Evolutionary conservation across 306 rosid genomes (phyloP), one percentile per base, ranked within the genome.

Genomic region (Ceratonia siliqua): DNA sequence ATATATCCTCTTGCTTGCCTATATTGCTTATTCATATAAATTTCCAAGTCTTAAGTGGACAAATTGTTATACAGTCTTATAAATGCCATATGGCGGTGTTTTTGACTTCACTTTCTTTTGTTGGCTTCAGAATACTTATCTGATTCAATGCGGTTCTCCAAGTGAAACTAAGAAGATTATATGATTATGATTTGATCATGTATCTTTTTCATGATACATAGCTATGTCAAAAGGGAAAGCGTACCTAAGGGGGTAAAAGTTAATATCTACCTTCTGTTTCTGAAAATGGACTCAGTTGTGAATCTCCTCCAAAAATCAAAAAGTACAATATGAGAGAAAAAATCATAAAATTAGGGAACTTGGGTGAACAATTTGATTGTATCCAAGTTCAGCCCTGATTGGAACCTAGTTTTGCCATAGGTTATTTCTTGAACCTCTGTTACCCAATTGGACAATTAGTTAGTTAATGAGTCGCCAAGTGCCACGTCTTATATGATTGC

Each of bases 111-210:
- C 17, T 21, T 35, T 46, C 38, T 70, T 52, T 58, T 50, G 39
- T 76, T 24, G 50, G 50, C 49, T 53, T 70, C 30, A 28, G 18
- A 70, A 11, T 69, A 43, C 35, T 63, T 75, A 38, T 46, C 70
- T 63, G 58, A 56, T 49, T 69, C 67, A 55, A 63, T 63, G 32
- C 61, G 41, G 62, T 63, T 78, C 72, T 74, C 21, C 62, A 62
- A 62, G 52, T 48, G 38, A 41, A 42, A 62, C 38, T 54, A 67
- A 28, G 33, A 62, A 57, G 35, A 35, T 20, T 58, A 4, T 3
- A 13, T 55, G 27, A 27, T 38, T 10, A 50, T 52, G 6, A 52
- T 38, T 62, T 13, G 5, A 14, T 25, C 15, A 38, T 71, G 49
- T 63, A 41, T 75, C 32, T 6, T 42, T 18, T 25, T 25, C 61